Evolutionary conservation across 2,329 filamentous ascomycete species (phyloP), one percentile per base, ranked within the genome.

Genomic region (Epichloe hybrida): DNA sequence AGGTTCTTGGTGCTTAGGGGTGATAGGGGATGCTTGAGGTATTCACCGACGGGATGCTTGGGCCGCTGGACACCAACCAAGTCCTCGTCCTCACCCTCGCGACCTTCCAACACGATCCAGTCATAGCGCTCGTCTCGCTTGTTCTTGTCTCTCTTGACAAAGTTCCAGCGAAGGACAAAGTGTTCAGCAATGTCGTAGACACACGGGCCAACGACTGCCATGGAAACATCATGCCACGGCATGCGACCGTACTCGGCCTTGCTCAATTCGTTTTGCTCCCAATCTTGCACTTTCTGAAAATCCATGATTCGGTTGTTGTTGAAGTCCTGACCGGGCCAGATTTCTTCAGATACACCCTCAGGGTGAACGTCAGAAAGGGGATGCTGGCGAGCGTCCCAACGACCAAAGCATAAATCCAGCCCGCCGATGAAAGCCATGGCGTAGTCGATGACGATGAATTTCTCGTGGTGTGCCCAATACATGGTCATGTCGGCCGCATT

Each of bases 261-360:
- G 66, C 83, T 88, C 15, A 97, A 72, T 64, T 95, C 88, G 57
- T 98, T 97, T 47, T 84, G 80, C 66, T 93, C 88, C 91, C 91
- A 97, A 62, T 96, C 84, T 34, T 86, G 67, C 1, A 97, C 93
- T 35, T 84, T 85, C 59, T 96, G 77, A 64, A 97, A 98, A 61
- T 98, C 93, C 84, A 95, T 86, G 58, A 97, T 83, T 38, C 91
- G 81, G 65, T 95, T 96, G 67, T 97, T 97, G 68, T 97, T 97
- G 73, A 94, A 97, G 61, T 98, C 93, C 63, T 98, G 93, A 0
- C 93, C 93, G 0, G 93, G 90, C 75, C 88, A 98, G 20, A 96
- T 75, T 65, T 96, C 90, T 50, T 90, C 80, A 13, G 79, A 73
- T 17, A 95, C 79, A 20, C 86, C 87, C 42, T 84, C 82, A 0